These are phyloP conservation scores for Marsdenia floribunda DNA, from an alignment of 257 asterid genomes.

Conservation along the genomic window DNA sequence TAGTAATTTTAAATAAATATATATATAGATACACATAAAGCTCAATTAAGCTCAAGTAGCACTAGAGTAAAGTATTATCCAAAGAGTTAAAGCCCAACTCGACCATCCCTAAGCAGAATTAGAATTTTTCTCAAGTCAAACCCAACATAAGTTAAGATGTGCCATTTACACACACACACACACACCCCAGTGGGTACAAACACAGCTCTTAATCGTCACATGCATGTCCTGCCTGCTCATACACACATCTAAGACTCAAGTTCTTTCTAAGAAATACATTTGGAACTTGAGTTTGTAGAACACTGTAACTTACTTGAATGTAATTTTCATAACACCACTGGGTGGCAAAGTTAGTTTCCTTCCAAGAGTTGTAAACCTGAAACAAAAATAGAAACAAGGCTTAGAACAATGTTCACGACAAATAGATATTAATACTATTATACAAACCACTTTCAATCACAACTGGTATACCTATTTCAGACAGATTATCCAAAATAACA, in stretches of 20 bases:
- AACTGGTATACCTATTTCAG: neutral
- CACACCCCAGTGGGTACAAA: too few relatives aligned
- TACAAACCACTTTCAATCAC: neutral
- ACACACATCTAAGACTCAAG: neutral
- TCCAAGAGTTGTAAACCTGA: conserved; percentile 87
- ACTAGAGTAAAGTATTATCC: too few relatives aligned
- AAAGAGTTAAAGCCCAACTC: too few relatives aligned
- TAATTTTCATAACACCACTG: conserved; percentile 97
- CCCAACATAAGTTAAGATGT: too few relatives aligned
- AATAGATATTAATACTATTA: neutral
- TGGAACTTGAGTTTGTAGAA: neutral
- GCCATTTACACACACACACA: too few relatives aligned
- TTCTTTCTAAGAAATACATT: neutral
- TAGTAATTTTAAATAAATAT: too few relatives aligned
- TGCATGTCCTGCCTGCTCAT: neutral
- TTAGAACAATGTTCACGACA: neutral
- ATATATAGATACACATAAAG: too few relatives aligned
- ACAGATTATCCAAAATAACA: neutral
- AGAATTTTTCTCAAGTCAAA: too few relatives aligned
- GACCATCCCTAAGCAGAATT: too few relatives aligned
- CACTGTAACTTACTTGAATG: conserved; percentile 49
- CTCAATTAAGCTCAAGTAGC: too few relatives aligned
- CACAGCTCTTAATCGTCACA: neutral
- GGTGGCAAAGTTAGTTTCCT: conserved; percentile 78
- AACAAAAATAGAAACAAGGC: neutral